Base-by-base conservation (phyloP, 2,329 filamentous ascomycete species). In the Grosmannia serpens region DNA sequence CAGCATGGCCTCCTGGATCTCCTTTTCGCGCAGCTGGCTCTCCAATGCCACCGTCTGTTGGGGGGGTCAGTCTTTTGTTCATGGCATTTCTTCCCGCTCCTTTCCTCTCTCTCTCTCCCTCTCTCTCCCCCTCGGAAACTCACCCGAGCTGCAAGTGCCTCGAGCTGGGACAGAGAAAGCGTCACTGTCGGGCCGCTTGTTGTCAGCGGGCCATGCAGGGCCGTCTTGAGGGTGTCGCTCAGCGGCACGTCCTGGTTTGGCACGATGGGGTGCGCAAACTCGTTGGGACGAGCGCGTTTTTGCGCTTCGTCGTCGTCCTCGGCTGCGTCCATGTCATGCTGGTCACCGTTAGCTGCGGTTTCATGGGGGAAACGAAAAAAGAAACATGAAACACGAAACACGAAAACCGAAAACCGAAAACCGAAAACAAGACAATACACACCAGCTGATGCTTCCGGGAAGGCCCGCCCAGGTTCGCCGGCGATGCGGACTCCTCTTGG, bases 391-490 rank as follows among this genome's bases (percentile, higher is more conserved):
- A 50, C 22, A 38, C 24, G 24, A 27, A 44, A 13, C n/a, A 41
- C 17, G 2, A 52, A 26, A 24, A 17, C n/a, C n/a, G n/a, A 47
- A 31, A 1, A 38, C n/a, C 41, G 20, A 46, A 46, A 6, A 46
- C 11, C n/a, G 10, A 20, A 31, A n/a, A n/a, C n/a, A n/a, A n/a
- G n/a, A n/a, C n/a, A n/a, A n/a, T 11, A 11, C 56, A 1, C 53
- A 59, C 63, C 27, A 59, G 20, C 31, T 60, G 58, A 6, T 62
- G 77, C 64, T 83, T 83, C 20, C 74, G 72, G 22, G 66, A 69
- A 31, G 62, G 67, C 22, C 15, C 10, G 29, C 44, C 44, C 20
- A 38, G 7, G 17, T 53, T 31, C 5, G 11, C 33, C 38, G 26
- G 24, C 56, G 38, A 26, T 4, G 50, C 15, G 1, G 41, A 46